Evolutionary conservation across 176 grass and related monocot species (phyloP), one percentile per base, ranked within the genome.

Genomic region (Alopecurus myosuroides): DNA sequence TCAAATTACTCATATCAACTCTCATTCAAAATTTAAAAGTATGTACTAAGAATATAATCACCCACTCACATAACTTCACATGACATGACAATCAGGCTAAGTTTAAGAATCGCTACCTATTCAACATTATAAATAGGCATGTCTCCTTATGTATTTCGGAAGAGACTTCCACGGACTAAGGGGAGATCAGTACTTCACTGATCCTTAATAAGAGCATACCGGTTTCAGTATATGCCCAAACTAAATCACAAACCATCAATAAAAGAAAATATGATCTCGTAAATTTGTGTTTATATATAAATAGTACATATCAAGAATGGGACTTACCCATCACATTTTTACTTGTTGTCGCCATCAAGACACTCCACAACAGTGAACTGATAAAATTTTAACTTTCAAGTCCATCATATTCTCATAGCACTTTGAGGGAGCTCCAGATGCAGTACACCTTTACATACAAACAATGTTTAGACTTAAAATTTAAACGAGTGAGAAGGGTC

Each of bases 341-440:
- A 98, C 81, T 98, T 98, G 51, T 98, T 98, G 40, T 98, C 96
- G 9, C 93, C 96, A 92, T 98, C 96, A 92, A 98, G 96, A 91
- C 93, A 98, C 78, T 98, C 96, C 23, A 90, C 76, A 50, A 78
- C 89, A 85, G 93, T 95, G 81, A 98, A 98, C 83, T 98, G 91
- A 89, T 98, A 98, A 92, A 92, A 98, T 98, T 95, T 98, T 93
- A 90, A 98, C 96, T 31, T 91, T 98, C 83, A 98, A 88, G 79
- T 98, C 96, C 96, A 98, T 98, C 96, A 98, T 98, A 80, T 95
- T 95, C 41, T 98, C 96, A 67, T 98, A 98, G 37, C 96, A 89
- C 44, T 98, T 98, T 77, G 96, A 98, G 63, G 94, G 82, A 83
- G 86, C 92, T 82, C 94, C 86, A 81, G 91, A 98, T 79, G 92